Base-by-base conservation (phyloP, 495 filamentous ascomycete genomes). In the Thermochaetoides thermophila region DNA sequence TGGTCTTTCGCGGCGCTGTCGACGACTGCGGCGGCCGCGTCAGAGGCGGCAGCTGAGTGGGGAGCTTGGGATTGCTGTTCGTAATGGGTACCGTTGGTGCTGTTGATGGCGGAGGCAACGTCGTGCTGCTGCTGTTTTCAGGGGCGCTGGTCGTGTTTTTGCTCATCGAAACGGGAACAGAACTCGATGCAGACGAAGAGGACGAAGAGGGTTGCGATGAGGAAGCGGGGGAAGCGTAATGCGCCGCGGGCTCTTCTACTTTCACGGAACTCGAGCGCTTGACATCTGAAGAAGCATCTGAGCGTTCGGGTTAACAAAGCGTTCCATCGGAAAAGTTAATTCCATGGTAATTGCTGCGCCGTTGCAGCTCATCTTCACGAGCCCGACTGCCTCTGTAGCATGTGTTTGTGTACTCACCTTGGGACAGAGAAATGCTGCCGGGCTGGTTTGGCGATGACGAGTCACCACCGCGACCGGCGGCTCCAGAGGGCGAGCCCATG, bases 31-130 rank as follows among this genome's bases (percentile, higher is more conserved):
- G 59, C 39, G 84, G 84, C 54, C 79, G 81, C 29, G 81, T 80
- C 44, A 84, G 82, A 43, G 81, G 82, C 38, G 78, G 78, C 52
- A 89, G 71, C 19, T 74, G 73, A 43, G 70, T 63, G 41, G 69
- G 64, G 36, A 41, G 19, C 41, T 58, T 52, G 43, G 50, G 48
- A 55, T 53, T 58, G 33, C 50, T 29, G 13, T 35, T 29, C 21
- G 49, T n/a, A n/a, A n/a, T n/a, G n/a, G n/a, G n/a, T n/a, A n/a
- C n/a, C n/a, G n/a, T n/a, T n/a, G n/a, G n/a, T n/a, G n/a, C n/a
- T n/a, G n/a, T n/a, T n/a, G n/a, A n/a, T n/a, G n/a, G n/a, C n/a
- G n/a, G n/a, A n/a, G n/a, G n/a, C n/a, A n/a, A n/a, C n/a, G n/a
- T n/a, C n/a, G n/a, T n/a, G n/a, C n/a, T n/a, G n/a, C n/a, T n/a